Evolutionary conservation across 2,329 filamentous ascomycete genomes (phyloP).

Genomic region (Pseudopithomyces chartarum): DNA sequence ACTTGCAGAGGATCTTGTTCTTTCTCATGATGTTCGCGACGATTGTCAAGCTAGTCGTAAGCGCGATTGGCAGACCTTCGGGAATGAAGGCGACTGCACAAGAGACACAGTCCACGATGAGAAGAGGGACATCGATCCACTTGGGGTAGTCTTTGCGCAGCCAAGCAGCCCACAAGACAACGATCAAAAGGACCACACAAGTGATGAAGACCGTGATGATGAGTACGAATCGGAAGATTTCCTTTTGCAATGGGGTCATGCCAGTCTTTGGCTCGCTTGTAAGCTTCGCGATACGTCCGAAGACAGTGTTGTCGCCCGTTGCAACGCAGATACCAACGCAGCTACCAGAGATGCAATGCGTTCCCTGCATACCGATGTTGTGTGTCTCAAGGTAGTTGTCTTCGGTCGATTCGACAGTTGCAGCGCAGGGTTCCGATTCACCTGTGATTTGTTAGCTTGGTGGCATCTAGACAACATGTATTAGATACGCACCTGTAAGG

Average conservation of each 20-base stretch:
- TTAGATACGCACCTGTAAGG: conserved; percentile 61
- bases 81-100: conserved; percentile 78
- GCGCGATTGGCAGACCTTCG: conserved; percentile 53
- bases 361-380: conserved; percentile 79
- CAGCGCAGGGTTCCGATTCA: conserved; percentile 68
- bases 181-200: conserved; percentile 66
- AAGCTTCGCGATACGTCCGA: conserved; percentile 74
- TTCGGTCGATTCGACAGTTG: conserved; percentile 66
- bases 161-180: conserved; percentile 73
- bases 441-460: conserved; percentile 47
- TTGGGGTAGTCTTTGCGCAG: conserved; percentile 67
- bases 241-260: conserved; percentile 72
- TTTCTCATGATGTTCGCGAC: conserved; percentile 77
- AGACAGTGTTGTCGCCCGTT: conserved; percentile 74
- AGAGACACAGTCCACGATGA: conserved; percentile 73
- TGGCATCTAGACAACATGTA: background rate
- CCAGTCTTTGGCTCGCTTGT: conserved; percentile 71
- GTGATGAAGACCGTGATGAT: conserved; percentile 73
- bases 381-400: conserved; percentile 77
- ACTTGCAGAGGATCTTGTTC: conserved; percentile 80
- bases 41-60: conserved; percentile 70
- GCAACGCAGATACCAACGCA: conserved; percentile 71
- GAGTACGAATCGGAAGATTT: conserved; percentile 73
- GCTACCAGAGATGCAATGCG: conserved; percentile 73
- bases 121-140: conserved; percentile 73